phyloP scores from a whole-genome alignment of 2,329 filamentous ascomycete species.

The Cryphonectria naterciae region DNA sequence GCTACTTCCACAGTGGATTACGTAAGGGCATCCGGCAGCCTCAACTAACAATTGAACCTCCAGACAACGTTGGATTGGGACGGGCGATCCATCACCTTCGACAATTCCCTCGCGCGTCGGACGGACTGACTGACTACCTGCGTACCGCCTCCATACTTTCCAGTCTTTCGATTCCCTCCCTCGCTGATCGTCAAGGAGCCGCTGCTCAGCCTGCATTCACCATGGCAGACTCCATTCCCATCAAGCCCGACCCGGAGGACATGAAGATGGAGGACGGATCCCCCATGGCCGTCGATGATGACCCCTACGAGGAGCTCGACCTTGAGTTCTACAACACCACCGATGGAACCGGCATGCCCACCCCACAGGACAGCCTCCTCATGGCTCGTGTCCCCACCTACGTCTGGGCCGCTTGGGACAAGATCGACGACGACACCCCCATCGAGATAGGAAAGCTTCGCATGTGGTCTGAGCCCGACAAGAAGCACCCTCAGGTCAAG shows the following conservation, averaged over 20 bases:
- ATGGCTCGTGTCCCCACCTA: slow-evolving; percentile 78
- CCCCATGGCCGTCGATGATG: slow-evolving; percentile 58
- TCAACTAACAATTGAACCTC: background rate
- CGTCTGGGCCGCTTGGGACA: slow-evolving; percentile 78
- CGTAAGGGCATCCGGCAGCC: background rate
- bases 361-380: slow-evolving; percentile 59
- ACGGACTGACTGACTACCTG: background rate
- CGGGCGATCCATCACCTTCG: background rate
- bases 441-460: slow-evolving; percentile 79
- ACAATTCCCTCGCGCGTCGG: background rate
- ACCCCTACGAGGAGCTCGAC: slow-evolving; percentile 63
- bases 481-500: slow-evolving; percentile 22
- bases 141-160: background rate
- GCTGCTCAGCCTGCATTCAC: background rate
- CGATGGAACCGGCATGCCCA: slow-evolving; percentile 35
- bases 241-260: slow-evolving; percentile 52
- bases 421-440: slow-evolving; percentile 78
- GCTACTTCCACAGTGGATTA: background rate
- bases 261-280: slow-evolving; percentile 47
- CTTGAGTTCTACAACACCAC: slow-evolving; percentile 57
- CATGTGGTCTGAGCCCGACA: slow-evolving; percentile 57
- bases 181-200: background rate
- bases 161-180: background rate
- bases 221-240: slow-evolving; percentile 34
- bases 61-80: background rate